Percentiles rank a stretch among this genome's conserved stretches.
Conservation (phyloP, 768 basidiomycete genomes). For the Lactifluus piperatus region DNA sequence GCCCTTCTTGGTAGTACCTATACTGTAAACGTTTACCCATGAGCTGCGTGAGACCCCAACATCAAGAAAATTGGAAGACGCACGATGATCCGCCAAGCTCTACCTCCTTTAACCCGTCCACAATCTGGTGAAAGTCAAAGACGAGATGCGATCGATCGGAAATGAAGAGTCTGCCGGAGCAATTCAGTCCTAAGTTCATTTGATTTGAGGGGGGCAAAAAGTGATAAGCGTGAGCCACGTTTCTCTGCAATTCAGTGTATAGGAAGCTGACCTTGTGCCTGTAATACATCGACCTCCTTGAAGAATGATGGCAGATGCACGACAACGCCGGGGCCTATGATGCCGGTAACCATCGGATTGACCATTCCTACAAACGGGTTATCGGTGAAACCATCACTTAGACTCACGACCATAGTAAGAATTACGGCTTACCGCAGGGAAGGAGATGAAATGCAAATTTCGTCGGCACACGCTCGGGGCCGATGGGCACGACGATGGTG, state of each 20-base stretch:
- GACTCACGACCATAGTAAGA: background rate
- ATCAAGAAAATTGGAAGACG: constrained; percentile 14
- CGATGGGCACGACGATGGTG: constrained; percentile 81
- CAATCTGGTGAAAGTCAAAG: constrained; percentile 99
- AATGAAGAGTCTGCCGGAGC: constrained; percentile 76
- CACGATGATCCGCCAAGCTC: constrained; percentile 87
- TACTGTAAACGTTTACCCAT: constrained; percentile 38
- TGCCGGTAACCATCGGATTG: constrained; percentile 73
- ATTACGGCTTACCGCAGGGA: constrained; percentile 65
- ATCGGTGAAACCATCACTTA: background rate
- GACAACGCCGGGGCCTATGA: constrained; percentile 95
- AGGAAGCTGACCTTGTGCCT: constrained; percentile 61
- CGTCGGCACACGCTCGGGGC: constrained; percentile 60
- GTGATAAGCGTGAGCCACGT: background rate
- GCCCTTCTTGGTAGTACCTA: constrained; percentile 96
- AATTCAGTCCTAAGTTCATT: constrained; percentile 60
- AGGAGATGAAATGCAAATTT: constrained; percentile 94
- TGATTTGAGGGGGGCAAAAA: no score
- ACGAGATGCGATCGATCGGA: constrained; percentile 97
- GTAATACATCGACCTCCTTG: constrained; percentile 77
- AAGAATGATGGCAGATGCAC: constrained; percentile 95
- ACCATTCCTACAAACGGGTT: constrained; percentile 52
- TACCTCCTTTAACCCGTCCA: constrained; percentile 96
- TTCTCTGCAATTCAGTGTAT: background rate
- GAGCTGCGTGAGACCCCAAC: background rate